Percentiles rank a stretch among this genome's conserved stretches.
Evolutionary conservation across 495 filamentous ascomycete species (phyloP).

Genomic region (Oleoguttula mirabilis): DNA sequence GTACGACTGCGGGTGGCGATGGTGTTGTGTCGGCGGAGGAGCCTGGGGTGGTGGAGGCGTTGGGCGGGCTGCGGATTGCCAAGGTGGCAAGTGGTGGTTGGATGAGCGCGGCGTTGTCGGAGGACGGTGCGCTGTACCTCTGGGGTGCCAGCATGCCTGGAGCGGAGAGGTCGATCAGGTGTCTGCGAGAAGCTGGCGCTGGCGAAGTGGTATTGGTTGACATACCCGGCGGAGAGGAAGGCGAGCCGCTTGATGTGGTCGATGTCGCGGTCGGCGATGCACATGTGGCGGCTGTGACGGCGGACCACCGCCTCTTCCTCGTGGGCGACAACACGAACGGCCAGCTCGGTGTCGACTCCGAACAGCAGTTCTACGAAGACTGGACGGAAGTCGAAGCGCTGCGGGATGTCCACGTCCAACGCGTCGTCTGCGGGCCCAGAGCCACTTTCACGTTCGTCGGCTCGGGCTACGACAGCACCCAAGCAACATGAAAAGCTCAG

Average conservation of each 20-base stretch:
- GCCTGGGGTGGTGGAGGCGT: constrained; percentile 36
- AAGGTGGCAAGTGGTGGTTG: constrained; percentile 46
- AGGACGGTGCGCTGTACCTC: constrained; percentile 47
- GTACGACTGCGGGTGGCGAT: constrained; percentile 4
- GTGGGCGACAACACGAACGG: constrained; percentile 45
- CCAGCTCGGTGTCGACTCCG: constrained; percentile 40
- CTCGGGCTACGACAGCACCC: neutral
- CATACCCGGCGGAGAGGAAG: constrained; percentile 16
- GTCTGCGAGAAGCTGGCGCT: constrained; percentile 11
- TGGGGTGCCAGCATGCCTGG: constrained; percentile 40
- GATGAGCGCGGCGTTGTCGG: constrained; percentile 43
- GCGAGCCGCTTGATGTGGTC: constrained; percentile 32
- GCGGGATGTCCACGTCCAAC: neutral
- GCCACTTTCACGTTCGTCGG: constrained; percentile 8
- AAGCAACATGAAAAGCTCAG: constrained; percentile 14
- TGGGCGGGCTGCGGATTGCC: constrained; percentile 41
- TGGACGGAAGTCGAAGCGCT: constrained; percentile 11
- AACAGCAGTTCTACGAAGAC: constrained; percentile 12
- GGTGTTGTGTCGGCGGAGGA: constrained; percentile 26
- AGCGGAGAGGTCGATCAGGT: constrained; percentile 1
- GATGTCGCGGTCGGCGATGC: constrained; percentile 48
- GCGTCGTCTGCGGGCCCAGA: constrained; percentile 18
- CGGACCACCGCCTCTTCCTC: constrained; percentile 37
- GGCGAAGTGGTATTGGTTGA: constrained; percentile 33
- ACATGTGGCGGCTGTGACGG: constrained; percentile 45